Evolutionary conservation across 164 flowering plant species (phyloP).

Genomic region (Pachysandra terminalis): DNA sequence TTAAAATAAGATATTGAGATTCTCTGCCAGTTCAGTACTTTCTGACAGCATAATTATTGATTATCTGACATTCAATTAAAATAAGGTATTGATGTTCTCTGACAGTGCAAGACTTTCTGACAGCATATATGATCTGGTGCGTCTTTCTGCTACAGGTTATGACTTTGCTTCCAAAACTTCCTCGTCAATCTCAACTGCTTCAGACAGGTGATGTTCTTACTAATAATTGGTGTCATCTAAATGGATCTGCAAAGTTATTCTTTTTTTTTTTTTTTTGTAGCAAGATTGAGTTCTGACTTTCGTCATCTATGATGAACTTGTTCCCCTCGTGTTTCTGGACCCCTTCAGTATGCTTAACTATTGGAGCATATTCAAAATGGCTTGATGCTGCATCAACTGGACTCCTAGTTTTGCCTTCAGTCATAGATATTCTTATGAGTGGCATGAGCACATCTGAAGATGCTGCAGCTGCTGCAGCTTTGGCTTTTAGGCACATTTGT

Average conservation of each 20-base stretch:
- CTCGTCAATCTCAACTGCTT: constrained; percentile 79
- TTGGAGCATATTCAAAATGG: constrained; percentile 99
- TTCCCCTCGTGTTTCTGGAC: constrained; percentile 4
- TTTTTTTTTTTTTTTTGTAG: background rate
- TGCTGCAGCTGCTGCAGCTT: constrained; percentile 92
- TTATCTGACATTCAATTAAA: too few species aligned
- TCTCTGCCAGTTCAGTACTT: too few species aligned
- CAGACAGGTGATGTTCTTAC: constrained; percentile 66
- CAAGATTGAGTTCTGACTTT: background rate
- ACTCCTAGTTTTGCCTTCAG: constrained; percentile 56
- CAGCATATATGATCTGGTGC: background rate
- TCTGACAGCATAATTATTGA: too few species aligned
- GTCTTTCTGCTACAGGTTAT: constrained; percentile 48
- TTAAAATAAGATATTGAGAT: background rate
- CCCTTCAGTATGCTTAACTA: constrained; percentile 72
- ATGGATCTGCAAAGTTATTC: background rate
- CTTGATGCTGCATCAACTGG: constrained; percentile 79
- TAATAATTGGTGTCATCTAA: constrained; percentile 1
- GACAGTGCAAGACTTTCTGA: too few species aligned
- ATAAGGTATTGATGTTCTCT: background rate
- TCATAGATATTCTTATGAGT: constrained; percentile 75
- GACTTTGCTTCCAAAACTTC: constrained; percentile 78
- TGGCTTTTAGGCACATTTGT: constrained; percentile 94
- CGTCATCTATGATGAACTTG: constrained; percentile 1
- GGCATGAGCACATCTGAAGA: constrained; percentile 96